Base-by-base conservation (phyloP, 2,329 filamentous ascomycete species). In the Fusarium palustre region DNA sequence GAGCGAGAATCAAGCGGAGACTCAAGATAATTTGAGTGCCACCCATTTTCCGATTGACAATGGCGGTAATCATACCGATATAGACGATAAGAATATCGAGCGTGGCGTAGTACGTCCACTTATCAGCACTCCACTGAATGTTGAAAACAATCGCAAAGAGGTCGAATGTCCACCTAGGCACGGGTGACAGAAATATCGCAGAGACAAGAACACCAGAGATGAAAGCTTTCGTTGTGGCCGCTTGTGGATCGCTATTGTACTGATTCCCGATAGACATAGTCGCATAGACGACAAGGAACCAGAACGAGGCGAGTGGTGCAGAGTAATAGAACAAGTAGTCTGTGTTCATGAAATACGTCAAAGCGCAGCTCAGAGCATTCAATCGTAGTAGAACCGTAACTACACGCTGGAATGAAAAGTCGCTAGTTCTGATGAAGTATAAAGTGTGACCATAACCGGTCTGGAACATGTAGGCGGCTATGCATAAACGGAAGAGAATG, bases 391-490 rank as follows among this genome's bases (percentile, higher is more conserved):
- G 70, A 7, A 88, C 84, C 2, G 75, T 74, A 4, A 80, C 80
- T 15, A 87, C 77, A 15, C 88, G 83, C 34, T 79, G 78, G 13
- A 86, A 70, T 0, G 88, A 88, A 71, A 84, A 89, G 73, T 91
- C 87, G 25, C 79, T 79, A 49, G 81, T 88, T 38, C 78, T 78
- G 16, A 89, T 75, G 61, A 90, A 86, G 71, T 86, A 89, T 6
- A 83, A 75, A 0, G 88, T 83, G 70, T 91, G 88, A 2, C 87
- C 87, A 68, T 86, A 90, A 7, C 85, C 85, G 10, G 85, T 87
- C 66, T 90, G 81, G 74, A 91, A 90, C 34, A 91, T 80, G 73
- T 90, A 90, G 2, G 83, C 81, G 1, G 87, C 83, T 6, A 88
- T 80, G 22, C 86, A 78, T 3, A 90, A 73, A 20, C 86, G 84